These are phyloP conservation scores for Schizochytrium sp. DNA, from an alignment of 108 stramenopile genomes.

Conservation along the genomic window DNA sequence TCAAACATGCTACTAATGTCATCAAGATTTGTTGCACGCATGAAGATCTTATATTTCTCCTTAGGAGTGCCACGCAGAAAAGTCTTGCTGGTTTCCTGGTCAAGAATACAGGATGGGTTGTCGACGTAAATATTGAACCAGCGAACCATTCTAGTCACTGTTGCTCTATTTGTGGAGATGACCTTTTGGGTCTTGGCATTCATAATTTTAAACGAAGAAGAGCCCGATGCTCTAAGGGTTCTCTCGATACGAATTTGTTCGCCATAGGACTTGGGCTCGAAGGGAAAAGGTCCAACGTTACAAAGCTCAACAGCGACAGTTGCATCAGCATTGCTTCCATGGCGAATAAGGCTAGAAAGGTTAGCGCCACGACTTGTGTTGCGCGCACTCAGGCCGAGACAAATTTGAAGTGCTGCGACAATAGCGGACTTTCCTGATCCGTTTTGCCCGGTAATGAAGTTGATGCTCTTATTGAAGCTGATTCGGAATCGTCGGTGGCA, in stretches of 20 bases:
- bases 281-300: background rate
- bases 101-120: slow-evolving; percentile 95
- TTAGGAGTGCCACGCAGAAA: slow-evolving; percentile 90
- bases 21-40: slow-evolving; percentile 90
- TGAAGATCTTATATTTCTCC: slow-evolving; percentile 94
- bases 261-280: background rate
- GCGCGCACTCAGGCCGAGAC: slow-evolving; percentile 2
- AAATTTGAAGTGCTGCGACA: slow-evolving; percentile 5
- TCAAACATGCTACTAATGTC: too few species aligned
- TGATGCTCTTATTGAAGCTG: background rate
- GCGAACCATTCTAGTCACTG: slow-evolving; percentile 89
- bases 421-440: slow-evolving; percentile 33
- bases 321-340: slow-evolving; percentile 1
- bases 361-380: background rate
- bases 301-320: background rate
- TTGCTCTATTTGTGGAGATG: slow-evolving; percentile 75
- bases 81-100: slow-evolving; percentile 97
- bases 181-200: slow-evolving; percentile 1
- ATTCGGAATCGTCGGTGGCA: slow-evolving; percentile 19
- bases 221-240: background rate
- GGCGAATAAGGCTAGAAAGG: background rate
- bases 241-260: background rate
- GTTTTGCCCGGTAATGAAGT: slow-evolving; percentile 55
- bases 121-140: slow-evolving; percentile 89
- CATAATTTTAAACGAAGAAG: background rate